Evolutionary conservation across 2,329 filamentous ascomycete species (phyloP), one percentile per base, ranked within the genome.

Genomic region (Fusarium subglutinans): DNA sequence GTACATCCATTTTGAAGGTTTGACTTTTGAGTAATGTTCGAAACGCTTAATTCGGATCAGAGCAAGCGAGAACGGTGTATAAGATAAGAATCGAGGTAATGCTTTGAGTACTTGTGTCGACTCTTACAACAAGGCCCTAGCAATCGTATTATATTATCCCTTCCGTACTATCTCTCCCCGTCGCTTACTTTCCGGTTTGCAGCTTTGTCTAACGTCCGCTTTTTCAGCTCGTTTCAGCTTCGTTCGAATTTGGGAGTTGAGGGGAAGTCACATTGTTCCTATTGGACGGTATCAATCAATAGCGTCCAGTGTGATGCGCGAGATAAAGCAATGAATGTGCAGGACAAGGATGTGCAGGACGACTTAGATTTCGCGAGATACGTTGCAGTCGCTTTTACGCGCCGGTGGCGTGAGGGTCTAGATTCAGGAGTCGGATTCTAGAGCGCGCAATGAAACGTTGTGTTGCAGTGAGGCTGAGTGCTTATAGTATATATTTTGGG

Each of bases 211-310:
- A n/a, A 41, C 11, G 13, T 18, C 24, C 14, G 7, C 20, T 11
- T 28, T 53, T 40, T 55, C 51, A 30, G 51, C 51, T 55, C 37
- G 51, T 55, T 55, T 41, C 51, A 55, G 35, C 26, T 41, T 22
- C 20, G 28, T 17, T 41, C 24, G 20, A 14, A 28, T 30, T n/a
- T 13, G 8, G 24, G 24, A 30, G 35, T 28, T 30, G 51, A 55
- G 35, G 51, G 35, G 51, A 28, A 55, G 35, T 30, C 20, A 41
- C 24, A 28, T n/a, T 18, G 35, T 28, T 55, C 24, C 20, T 41
- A 55, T 41, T 41, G 51, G 51, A 28, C 51, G 3, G 20, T n/a
- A 41, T 28, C 24, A n/a, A 15, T 28, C 24, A 6, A 28, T 55
- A 20, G 51, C 24, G 51, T 18, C 24, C 2, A 40, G 8, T 30